A percentile compares a stretch with the other conserved stretches of the same genome.
These are phyloP conservation scores for Leersia perrieri DNA, from an alignment of 176 grass and related monocot genomes.

Conservation along the genomic window DNA sequence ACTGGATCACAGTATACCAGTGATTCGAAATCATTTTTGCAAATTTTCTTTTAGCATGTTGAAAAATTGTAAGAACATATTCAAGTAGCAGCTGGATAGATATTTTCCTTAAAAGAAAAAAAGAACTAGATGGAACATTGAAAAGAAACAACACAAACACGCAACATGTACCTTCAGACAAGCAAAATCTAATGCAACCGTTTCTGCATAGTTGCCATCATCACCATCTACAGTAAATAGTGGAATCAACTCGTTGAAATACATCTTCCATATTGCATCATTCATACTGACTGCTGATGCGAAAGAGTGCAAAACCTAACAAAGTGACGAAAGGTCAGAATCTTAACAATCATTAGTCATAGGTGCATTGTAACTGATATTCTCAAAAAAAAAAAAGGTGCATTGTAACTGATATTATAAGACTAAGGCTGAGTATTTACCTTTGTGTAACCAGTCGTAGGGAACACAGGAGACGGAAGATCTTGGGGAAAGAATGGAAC, in stretches of 20 bases:
- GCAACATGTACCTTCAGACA: slow-evolving; percentile 72
- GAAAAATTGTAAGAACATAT: background rate
- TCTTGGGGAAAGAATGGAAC: slow-evolving; percentile 77
- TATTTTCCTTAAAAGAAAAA: background rate
- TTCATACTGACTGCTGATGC: slow-evolving; percentile 57
- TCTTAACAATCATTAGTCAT: background rate
- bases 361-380: background rate
- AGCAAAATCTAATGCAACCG: slow-evolving; percentile 66
- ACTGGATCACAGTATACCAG: background rate
- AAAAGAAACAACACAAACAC: background rate
- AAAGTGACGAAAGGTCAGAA: background rate
- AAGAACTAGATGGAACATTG: background rate
- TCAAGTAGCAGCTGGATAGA: background rate
- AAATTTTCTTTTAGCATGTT: background rate
- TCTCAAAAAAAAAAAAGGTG: too few species aligned
- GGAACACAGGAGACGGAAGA: slow-evolving; percentile 43
- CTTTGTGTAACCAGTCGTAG: slow-evolving; percentile 39
- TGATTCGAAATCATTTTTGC: background rate
- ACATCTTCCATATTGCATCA: slow-evolving; percentile 88
- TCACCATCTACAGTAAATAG: slow-evolving; percentile 68
- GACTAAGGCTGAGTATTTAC: slow-evolving; percentile 17
- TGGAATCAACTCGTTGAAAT: slow-evolving; percentile 73
- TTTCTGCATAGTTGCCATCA: slow-evolving; percentile 72
- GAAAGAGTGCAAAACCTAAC: slow-evolving; percentile 63
- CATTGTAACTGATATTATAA: background rate